phyloP scores from a whole-genome alignment of 495 filamentous ascomycete genomes.

The Patellaria atrata region DNA sequence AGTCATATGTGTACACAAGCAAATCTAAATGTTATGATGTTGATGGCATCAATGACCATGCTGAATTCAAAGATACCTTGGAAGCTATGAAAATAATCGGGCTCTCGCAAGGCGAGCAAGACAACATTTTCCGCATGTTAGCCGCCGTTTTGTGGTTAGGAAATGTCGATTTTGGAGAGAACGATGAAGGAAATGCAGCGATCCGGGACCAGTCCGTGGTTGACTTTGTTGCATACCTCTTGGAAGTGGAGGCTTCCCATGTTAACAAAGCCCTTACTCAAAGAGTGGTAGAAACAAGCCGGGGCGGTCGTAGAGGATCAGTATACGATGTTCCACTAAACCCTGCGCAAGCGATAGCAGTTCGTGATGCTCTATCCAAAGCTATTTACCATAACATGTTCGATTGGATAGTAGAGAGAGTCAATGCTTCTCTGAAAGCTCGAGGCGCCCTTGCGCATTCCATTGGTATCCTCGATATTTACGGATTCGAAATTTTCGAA shows the following conservation, averaged over 20 bases:
- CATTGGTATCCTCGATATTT: slow-evolving; percentile 97
- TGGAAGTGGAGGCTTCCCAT: slow-evolving; percentile 70
- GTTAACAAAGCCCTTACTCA: slow-evolving; percentile 82
- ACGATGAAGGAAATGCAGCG: slow-evolving; percentile 73
- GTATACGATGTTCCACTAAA: slow-evolving; percentile 91
- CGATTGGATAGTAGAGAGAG: slow-evolving; percentile 93
- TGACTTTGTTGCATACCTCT: slow-evolving; percentile 83
- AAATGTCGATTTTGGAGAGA: slow-evolving; percentile 78
- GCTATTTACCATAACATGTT: slow-evolving; percentile 96
- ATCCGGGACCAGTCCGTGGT: slow-evolving; percentile 80
- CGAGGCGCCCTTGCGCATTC: slow-evolving; percentile 60
- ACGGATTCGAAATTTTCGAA: slow-evolving; percentile 99
- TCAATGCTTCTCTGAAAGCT: slow-evolving; percentile 79
- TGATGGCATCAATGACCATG: slow-evolving; percentile 76
- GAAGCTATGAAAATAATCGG: slow-evolving; percentile 94
- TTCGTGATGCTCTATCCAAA: slow-evolving; percentile 84
- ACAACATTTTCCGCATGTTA: slow-evolving; percentile 93
- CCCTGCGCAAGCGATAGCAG: slow-evolving; percentile 76
- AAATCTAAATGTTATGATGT: slow-evolving; percentile 89
- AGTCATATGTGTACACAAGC: slow-evolving; percentile 91
- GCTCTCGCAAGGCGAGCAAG: slow-evolving; percentile 75
- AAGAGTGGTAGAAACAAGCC: slow-evolving; percentile 76
- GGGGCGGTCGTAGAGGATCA: slow-evolving; percentile 62
- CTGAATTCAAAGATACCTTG: slow-evolving; percentile 83
- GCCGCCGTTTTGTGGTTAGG: slow-evolving; percentile 89